Conservation (phyloP, 2,329 filamentous ascomycete species). For the Juglanconis oblonga region DNA sequence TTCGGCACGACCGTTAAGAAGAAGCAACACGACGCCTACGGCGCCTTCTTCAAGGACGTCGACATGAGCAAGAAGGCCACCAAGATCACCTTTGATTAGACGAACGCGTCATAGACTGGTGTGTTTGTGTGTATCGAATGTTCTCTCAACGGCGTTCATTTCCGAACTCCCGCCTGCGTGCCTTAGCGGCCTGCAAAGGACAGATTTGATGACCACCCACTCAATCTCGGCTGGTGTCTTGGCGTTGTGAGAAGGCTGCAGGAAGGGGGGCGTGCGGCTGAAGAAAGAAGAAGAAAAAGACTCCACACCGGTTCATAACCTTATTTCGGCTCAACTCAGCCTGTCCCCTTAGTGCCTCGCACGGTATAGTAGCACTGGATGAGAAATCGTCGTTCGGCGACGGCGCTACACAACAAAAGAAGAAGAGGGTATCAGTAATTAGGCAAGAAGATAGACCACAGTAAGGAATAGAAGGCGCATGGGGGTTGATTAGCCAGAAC, state of each 20-base stretch:
- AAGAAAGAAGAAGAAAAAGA: too few relatives aligned
- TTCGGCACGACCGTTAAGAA: slow-evolving; percentile 99
- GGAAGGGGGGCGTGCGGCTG: too few relatives aligned
- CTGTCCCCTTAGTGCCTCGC: slow-evolving; percentile 22
- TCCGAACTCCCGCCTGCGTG: too few relatives aligned
- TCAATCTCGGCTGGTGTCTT: not conserved
- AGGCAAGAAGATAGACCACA: slow-evolving; percentile 19
- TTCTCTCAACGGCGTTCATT: too few relatives aligned
- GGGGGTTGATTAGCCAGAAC: slow-evolving; percentile 31
- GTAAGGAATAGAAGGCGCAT: not conserved
- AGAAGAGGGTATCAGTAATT: slow-evolving; percentile 26
- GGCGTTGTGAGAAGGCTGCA: not conserved
- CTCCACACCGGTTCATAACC: too few relatives aligned
- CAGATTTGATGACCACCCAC: not conserved
- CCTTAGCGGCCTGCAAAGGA: not conserved
- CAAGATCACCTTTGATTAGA: slow-evolving; percentile 84
- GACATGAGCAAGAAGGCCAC: slow-evolving; percentile 79
- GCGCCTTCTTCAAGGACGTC: slow-evolving; percentile 91
- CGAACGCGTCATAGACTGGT: not conserved
- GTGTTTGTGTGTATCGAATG: not conserved
- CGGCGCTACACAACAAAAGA: slow-evolving; percentile 36
- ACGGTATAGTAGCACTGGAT: slow-evolving; percentile 47
- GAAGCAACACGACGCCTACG: slow-evolving; percentile 94
- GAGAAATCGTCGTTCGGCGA: slow-evolving; percentile 54
- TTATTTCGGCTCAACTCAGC: too few relatives aligned